These are phyloP conservation scores for Suhomyces atakaporum DNA, from an alignment of 1,139 yeast species.

Conservation along the genomic window DNA sequence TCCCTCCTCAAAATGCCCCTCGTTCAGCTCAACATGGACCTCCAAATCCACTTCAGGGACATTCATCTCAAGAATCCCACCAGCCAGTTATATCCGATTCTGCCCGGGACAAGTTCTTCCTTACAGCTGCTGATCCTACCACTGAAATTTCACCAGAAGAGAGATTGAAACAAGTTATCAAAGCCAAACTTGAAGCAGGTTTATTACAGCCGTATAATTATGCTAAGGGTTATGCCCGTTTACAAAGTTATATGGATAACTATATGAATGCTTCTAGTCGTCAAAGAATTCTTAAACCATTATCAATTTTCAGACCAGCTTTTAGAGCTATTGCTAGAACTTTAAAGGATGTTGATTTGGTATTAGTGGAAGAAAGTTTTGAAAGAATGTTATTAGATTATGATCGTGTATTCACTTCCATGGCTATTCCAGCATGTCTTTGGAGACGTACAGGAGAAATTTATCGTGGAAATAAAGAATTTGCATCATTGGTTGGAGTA, in stretches of 20 bases:
- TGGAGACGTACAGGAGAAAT: slow-evolving; percentile 99
- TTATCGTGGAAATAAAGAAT: slow-evolving; percentile 92
- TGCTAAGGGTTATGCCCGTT: slow-evolving; percentile 88
- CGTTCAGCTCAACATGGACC: not conserved
- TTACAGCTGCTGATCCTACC: slow-evolving; percentile 97
- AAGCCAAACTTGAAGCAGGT: slow-evolving; percentile 94
- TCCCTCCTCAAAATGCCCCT: slow-evolving; percentile 1
- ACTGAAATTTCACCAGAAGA: slow-evolving; percentile 95
- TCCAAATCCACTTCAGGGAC: not conserved
- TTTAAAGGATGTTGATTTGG: slow-evolving; percentile 86
- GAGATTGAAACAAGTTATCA: slow-evolving; percentile 89
- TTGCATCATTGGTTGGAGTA: slow-evolving; percentile 93
- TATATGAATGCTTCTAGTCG: slow-evolving; percentile 86
- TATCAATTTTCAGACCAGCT: slow-evolving; percentile 87
- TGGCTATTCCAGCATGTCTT: slow-evolving; percentile 97
- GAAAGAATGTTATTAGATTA: slow-evolving; percentile 92
- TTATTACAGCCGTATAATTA: slow-evolving; percentile 89
- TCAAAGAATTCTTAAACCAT: slow-evolving; percentile 85
- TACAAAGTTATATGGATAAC: slow-evolving; percentile 90
- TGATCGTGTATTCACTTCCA: slow-evolving; percentile 92
- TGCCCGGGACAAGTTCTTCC: slow-evolving; percentile 88
- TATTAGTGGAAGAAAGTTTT: slow-evolving; percentile 89
- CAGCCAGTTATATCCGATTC: slow-evolving; percentile 67
- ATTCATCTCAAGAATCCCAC: slow-evolving; percentile 18
- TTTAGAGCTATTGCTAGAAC: slow-evolving; percentile 92